Evolutionary conservation across 1,284 basidiomycete species (phyloP).

Genomic region (Phellinidium pouzarii): DNA sequence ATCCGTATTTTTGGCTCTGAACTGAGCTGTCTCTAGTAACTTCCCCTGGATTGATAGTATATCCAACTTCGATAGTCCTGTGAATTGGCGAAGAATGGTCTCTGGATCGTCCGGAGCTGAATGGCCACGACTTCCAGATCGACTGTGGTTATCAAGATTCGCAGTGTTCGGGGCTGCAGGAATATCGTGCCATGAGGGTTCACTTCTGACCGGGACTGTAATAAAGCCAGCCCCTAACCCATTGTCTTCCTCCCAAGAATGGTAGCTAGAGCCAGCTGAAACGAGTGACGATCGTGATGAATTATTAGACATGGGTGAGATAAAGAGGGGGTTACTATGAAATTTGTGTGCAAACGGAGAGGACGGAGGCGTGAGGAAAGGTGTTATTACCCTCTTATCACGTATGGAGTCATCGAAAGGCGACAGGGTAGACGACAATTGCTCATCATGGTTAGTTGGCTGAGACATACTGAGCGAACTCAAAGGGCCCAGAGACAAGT

Average conservation of each 20-base stretch:
- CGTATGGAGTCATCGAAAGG: constrained; percentile 1
- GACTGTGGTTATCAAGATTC: not conserved
- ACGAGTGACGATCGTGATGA: constrained; percentile 73
- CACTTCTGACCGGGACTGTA: constrained; percentile 37
- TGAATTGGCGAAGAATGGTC: constrained; percentile 52
- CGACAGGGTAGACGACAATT: not conserved
- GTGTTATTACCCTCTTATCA: constrained; percentile 22
- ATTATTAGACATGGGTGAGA: constrained; percentile 55
- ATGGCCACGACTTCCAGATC: constrained; percentile 3
- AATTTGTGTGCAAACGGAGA: constrained; percentile 46
- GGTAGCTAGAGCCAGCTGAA: constrained; percentile 75
- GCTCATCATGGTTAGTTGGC: constrained; percentile 2
- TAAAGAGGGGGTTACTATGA: constrained; percentile 45
- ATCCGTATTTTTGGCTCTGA: constrained; percentile 50
- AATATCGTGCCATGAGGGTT: constrained; percentile 58
- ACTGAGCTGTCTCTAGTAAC: constrained; percentile 51
- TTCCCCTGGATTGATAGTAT: constrained; percentile 66
- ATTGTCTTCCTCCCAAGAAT: constrained; percentile 62
- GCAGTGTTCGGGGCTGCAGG: constrained; percentile 36
- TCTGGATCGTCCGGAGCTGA: constrained; percentile 41
- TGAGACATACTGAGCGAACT: not conserved
- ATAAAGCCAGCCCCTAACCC: constrained; percentile 48
- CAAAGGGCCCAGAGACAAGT: constrained; percentile 4
- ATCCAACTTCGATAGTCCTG: constrained; percentile 63
- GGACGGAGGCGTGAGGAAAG: constrained; percentile 28